Evolutionary conservation across 768 basidiomycete species (phyloP), one percentile per base, ranked within the genome.

Genomic region (Pulveroboletus sp.): DNA sequence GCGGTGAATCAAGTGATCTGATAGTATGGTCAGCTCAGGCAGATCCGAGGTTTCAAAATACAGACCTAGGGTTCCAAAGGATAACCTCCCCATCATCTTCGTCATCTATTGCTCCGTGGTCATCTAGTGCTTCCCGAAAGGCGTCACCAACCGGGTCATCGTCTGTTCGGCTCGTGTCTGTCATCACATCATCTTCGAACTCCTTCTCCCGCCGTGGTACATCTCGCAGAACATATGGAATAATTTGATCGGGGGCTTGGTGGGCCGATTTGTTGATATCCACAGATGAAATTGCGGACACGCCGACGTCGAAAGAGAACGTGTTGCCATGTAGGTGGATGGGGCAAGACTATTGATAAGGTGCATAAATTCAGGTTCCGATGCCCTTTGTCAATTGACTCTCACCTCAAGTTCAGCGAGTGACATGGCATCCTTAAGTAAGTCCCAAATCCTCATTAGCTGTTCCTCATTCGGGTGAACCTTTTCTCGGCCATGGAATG

Each of bases 401-500:
- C 73, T 50, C 53, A 88, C 89, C 73, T 83, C 76, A 48, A 78
- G 69, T 49, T 76, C 73, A 24, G 78, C 77, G 21, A 95, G 64
- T 6, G 71, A 66, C 54, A 71, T 75, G 1, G 85, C 86, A 61
- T 96, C 92, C 12, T 76, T 69, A 41, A 93, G 72, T 37, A 96
- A 71, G 69, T 96, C 95, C 40, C 81, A 76, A 50, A 99, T 88
- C 56, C 96, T 77, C 91, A 97, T 94, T 38, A 99, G 70, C 58
- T 94, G 89, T 72, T 95, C 93, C 51, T 89, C 93, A 58, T 99
- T 98, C 8, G 96, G 96, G 71, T 98, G 86, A 1, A 80, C 79
- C 32, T 74, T 76, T 54, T 77, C 68, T 44, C 58, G 54, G 47
- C 70, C 57, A 67, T 72, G 51, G 56, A 56, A 36, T n/a, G 38